phyloP scores from a whole-genome alignment of 768 basidiomycete genomes.

The Serpula lacrymans region DNA sequence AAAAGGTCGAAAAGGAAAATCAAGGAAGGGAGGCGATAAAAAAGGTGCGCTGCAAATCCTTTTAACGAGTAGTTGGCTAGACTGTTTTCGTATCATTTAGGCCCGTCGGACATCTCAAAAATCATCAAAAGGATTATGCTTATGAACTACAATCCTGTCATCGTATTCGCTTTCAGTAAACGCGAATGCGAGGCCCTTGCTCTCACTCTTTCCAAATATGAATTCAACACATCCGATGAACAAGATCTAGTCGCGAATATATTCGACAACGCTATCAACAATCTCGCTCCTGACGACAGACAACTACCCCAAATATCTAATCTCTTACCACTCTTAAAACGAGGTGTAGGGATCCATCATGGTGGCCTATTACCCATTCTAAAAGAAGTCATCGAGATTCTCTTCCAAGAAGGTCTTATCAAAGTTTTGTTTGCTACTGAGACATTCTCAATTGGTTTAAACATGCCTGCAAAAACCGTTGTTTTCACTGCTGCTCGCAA shows the following conservation, averaged over 20 bases:
- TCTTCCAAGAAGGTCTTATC: conserved; percentile 97
- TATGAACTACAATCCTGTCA: conserved; percentile 97
- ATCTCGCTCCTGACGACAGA: conserved; percentile 81
- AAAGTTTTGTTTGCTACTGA: conserved; percentile 99
- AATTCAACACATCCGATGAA: conserved; percentile 92
- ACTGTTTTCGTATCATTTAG: conserved; percentile 34
- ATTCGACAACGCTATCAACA: conserved; percentile 93
- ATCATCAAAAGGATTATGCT: conserved; percentile 98
- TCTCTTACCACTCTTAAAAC: conserved; percentile 86
- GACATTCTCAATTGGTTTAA: conserved; percentile 96
- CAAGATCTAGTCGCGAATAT: conserved; percentile 83
- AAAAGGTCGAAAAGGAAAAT: conserved; percentile 88
- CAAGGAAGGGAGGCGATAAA: conserved; percentile 88
- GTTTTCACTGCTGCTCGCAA: conserved; percentile 95
- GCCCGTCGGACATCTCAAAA: conserved; percentile 91
- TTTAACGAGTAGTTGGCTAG: neutral
- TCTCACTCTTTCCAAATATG: conserved; percentile 88
- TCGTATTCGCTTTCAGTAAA: conserved; percentile 98
- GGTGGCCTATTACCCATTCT: conserved; percentile 95
- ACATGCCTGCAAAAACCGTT: conserved; percentile 99
- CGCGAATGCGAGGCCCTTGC: conserved; percentile 96
- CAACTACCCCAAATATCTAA: conserved; percentile 92
- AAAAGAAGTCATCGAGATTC: conserved; percentile 98
- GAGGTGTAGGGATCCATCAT: conserved; percentile 98
- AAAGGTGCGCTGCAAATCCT: conserved; percentile 68